Evolutionary conservation across 2,329 filamentous ascomycete species (phyloP), one percentile per base, ranked within the genome.

Genomic region (Conoideocrella luteorostrata): DNA sequence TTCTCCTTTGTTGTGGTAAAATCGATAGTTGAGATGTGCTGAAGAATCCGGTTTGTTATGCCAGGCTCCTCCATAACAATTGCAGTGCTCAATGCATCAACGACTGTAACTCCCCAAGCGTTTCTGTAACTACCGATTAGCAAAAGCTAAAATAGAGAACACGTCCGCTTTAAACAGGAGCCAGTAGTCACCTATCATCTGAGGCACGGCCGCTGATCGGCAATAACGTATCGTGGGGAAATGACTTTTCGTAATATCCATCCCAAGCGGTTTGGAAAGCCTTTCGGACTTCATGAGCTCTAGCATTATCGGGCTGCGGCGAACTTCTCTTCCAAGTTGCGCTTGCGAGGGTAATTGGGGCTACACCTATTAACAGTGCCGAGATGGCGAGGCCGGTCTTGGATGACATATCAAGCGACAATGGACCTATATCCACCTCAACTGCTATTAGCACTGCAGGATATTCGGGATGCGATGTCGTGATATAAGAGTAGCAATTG

Each of bases 71-170:
- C 72, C 85, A 94, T 90, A 15, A 95, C 63, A 37, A 90, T 69
- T 7, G 88, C 88, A 0, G 88, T 94, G 47, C 80, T 84, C 39
- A 95, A 69, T 2, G 86, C 85, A 61, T 95, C 88, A 11, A 93
- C 75, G 1, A 87, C 85, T 33, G 82, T 88, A 21, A 86, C 86
- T 17, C 88, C 88, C 88, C 88, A 95, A 43, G 79, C 83, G 57
- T 90, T 90, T 50, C 86, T 90, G 47, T 35, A 12, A 15, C n/a
- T n/a, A n/a, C n/a, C n/a, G n/a, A n/a, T n/a, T n/a, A n/a, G n/a
- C n/a, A n/a, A n/a, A n/a, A n/a, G n/a, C n/a, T n/a, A n/a, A n/a
- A n/a, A n/a, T n/a, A n/a, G n/a, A n/a, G n/a, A n/a, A n/a, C n/a
- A n/a, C n/a, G n/a, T n/a, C n/a, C n/a, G n/a, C n/a, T n/a, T 9